Evolutionary conservation across 2,329 filamentous ascomycete genomes (phyloP), one percentile per base, ranked within the genome.

Genomic region (Hypoxylon rubiginosum): DNA sequence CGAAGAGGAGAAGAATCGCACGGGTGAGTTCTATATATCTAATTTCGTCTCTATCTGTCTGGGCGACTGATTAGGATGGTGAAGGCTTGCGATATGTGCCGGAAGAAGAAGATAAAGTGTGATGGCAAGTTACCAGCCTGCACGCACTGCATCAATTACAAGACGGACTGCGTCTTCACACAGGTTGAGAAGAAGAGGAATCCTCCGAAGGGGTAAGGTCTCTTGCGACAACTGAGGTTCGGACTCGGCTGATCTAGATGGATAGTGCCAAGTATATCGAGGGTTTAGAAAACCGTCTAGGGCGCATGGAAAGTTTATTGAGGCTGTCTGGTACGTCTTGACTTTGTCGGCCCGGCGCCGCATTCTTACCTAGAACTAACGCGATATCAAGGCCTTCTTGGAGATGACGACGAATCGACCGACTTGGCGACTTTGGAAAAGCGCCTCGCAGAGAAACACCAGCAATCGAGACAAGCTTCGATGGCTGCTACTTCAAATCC

Each of bases 181-280:
- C 94, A 97, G 78, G 94, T 98, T 39, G 96, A 99, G 83, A 99
- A 99, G 89, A 99, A 99, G 86, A 88, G 96, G 64, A 96, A 92
- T 79, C 95, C 96, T 57, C 96, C 95, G 0, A 99, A 98, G 85
- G 95, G 96, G 94, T 97, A 86, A 71, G 87, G 28, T 26, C 41
- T 62, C 28, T 57, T 36, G 32, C 52, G 36, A 48, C 53, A 66
- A 49, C 68, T 19, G 19, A 21, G 45, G 17, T 34, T 8, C 24
- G 45, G 19, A 21, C 32, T 49, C 49, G 55, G 36, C 66, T 65
- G 45, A 66, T 58, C 57, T 59, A 52, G 28, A 54, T 36, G 11
- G 15, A 19, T 67, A 97, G 93, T 64, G 96, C 96, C 58, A 98
- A 98, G 80, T 99, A 99, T 78, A 97, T 98, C 72, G 95, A 98